A percentile compares a stretch with the other conserved stretches of the same genome.
phyloP scores from a whole-genome alignment of 768 basidiomycete genomes.

The Lentinus brumalis region DNA sequence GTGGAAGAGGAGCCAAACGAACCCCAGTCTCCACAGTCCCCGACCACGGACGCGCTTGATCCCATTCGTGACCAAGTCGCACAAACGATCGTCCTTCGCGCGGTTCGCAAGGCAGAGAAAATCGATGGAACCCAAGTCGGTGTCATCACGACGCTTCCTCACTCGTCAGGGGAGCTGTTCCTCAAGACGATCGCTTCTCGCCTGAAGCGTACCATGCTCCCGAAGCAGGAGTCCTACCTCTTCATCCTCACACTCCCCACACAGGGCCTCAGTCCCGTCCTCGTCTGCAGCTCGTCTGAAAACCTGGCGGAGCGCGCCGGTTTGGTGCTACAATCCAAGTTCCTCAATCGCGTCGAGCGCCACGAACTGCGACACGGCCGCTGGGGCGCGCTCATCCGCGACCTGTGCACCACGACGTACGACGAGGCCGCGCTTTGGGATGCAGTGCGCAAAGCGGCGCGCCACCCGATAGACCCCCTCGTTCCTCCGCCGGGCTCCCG shows the following conservation, averaged over 20 bases:
- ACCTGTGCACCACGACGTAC: slow-evolving; percentile 54
- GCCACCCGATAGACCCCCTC: slow-evolving; percentile 60
- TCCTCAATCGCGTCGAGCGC: slow-evolving; percentile 57
- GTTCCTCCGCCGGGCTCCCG: slow-evolving; percentile 65
- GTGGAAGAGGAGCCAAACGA: not conserved
- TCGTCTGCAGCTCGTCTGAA: slow-evolving; percentile 58
- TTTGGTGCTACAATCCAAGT: slow-evolving; percentile 66
- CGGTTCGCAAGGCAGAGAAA: slow-evolving; percentile 49
- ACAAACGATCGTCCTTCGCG: slow-evolving; percentile 54
- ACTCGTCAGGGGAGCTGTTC: slow-evolving; percentile 56
- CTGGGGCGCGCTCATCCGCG: slow-evolving; percentile 52
- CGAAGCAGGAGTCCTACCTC: slow-evolving; percentile 13
- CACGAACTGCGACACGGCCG: slow-evolving; percentile 37
- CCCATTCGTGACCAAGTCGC: slow-evolving; percentile 64
- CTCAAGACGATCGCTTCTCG: slow-evolving; percentile 54
- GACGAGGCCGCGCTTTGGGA: slow-evolving; percentile 73
- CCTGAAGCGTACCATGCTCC: slow-evolving; percentile 43
- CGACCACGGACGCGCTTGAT: slow-evolving; percentile 38
- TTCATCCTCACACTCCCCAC: slow-evolving; percentile 17
- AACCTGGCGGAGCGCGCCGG: slow-evolving; percentile 67
- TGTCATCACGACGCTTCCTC: slow-evolving; percentile 62
- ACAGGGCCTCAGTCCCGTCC: slow-evolving; percentile 39
- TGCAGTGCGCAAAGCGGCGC: slow-evolving; percentile 63
- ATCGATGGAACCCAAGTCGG: slow-evolving; percentile 59
- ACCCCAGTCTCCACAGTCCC: slow-evolving; percentile 32